Conservation (phyloP, 78 protist species). For the Tieghemostelium lacteum region DNA sequence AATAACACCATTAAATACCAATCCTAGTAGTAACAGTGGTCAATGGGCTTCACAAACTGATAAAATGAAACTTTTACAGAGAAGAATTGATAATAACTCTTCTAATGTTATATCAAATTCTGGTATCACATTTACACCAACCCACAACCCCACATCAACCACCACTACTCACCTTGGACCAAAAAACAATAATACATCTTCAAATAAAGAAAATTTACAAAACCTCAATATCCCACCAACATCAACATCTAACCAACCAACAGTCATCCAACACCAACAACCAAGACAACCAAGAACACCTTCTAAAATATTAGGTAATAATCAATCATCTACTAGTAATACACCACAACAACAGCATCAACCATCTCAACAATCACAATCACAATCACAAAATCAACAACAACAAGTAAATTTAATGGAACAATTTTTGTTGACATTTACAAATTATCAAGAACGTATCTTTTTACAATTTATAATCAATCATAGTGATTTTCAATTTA, state of each 20-base stretch:
- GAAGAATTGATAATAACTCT: conserved; percentile 32
- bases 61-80: conserved; percentile 41
- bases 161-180: not conserved
- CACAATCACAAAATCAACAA: not conserved
- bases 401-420: not conserved
- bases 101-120: not conserved
- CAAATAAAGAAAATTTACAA: not conserved
- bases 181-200: not conserved
- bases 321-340: not conserved
- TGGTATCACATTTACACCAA: not conserved
- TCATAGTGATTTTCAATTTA: conserved; percentile 11
- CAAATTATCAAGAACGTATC: conserved; percentile 22
- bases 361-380: not conserved
- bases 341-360: not conserved
- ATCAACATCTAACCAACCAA: not conserved
- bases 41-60: conserved; percentile 22
- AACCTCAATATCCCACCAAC: conserved; percentile 3
- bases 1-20: not conserved
- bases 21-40: not conserved
- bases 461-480: conserved; percentile 26
- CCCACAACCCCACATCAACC: not conserved
- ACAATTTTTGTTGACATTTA: not conserved
- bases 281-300: not conserved
- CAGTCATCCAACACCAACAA: not conserved
- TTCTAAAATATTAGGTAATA: not conserved